Base-by-base conservation (phyloP, 2,329 filamentous ascomycete genomes). In the Sporothrix curviconia region DNA sequence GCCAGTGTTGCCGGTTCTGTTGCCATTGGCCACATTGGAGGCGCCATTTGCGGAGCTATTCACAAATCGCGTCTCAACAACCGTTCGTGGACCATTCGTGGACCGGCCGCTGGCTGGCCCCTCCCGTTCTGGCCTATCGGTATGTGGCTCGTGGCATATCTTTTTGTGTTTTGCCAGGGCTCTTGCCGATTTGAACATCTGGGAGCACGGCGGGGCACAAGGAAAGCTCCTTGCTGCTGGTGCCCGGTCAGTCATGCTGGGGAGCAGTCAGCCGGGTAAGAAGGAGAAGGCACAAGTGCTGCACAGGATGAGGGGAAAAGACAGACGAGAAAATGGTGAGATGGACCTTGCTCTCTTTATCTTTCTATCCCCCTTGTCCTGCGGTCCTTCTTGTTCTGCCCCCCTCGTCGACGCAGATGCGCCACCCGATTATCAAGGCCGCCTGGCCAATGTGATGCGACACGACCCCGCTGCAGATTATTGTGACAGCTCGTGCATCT, bases 401-500 rank as follows among this genome's bases (percentile, higher is more conserved):
- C 15, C 36, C 15, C 11, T 14, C 15, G 39, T 7, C 19, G 39
- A 4, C 39, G 12, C 22, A 9, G 5, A 44, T n/a, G n/a, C 42
- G 19, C 42, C 42, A 6, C 22, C 42, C 8, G 9, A 24, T 37
- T 3, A n/a, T 40, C 52, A 46, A 11, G 40, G 52, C 52, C 46
- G 28, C 40, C 52, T 46, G 52, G 19, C 52, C 52, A 55, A 44
- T 55, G 19, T 37, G 11, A 34, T 42, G 28, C 22, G 47, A 51
- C 19, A 8, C 25, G 37, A 43, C 8, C n/a, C 36, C 17, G 50
- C 50, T 43, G 24, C 22, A 22, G 25, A 25, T 19, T n/a, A n/a
- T n/a, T 19, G 36, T 28, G 36, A 37, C 9, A n/a, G 22, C 22
- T 11, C n/a, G 4, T 53, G 50, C 50, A 43, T 53, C 37, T 15